A percentile compares a stretch with the other conserved stretches of the same genome.
Conservation (phyloP, 495 filamentous ascomycete species). For the Rusavskia elegans region DNA sequence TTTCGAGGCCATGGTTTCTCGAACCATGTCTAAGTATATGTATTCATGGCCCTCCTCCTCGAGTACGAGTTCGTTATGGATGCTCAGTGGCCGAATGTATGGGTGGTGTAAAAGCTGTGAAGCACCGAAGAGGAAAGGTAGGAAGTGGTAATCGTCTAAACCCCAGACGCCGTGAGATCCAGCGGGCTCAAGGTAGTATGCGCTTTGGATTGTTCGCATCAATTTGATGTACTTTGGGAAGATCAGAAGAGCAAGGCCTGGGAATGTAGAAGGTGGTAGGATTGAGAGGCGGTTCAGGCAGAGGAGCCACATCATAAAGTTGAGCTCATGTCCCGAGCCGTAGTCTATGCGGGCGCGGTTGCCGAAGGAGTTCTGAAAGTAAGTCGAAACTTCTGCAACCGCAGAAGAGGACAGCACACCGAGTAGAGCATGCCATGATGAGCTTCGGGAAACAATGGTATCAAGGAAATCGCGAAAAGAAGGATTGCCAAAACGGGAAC, state of each 20-base stretch:
- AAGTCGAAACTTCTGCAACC: conserved; percentile 55
- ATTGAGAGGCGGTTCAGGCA: conserved; percentile 71
- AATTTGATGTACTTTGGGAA: conserved; percentile 69
- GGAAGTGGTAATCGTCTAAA: conserved; percentile 88
- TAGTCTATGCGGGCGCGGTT: conserved; percentile 88
- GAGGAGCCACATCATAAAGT: conserved; percentile 88
- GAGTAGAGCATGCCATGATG: conserved; percentile 22
- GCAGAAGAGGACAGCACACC: conserved; percentile 21
- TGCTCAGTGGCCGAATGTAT: conserved; percentile 70
- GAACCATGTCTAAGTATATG: conserved; percentile 81
- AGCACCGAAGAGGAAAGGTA: conserved; percentile 94
- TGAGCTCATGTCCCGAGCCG: conserved; percentile 90
- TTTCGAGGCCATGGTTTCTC: conserved; percentile 90
- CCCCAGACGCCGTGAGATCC: conserved; percentile 95
- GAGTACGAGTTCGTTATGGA: conserved; percentile 71
- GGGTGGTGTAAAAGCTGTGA: conserved; percentile 78
- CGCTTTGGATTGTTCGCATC: conserved; percentile 68
- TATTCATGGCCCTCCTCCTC: conserved; percentile 74
- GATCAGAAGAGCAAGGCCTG: conserved; percentile 53
- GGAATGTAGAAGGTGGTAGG: conserved; percentile 48
- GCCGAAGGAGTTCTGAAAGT: conserved; percentile 71
- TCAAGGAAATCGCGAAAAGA: conserved; percentile 75
- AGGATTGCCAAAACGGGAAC: conserved; percentile 88
- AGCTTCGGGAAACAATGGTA: conserved; percentile 37
- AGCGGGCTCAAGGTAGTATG: conserved; percentile 90